Evolutionary conservation across 768 basidiomycete genomes (phyloP).

Genomic region (Lanmaoa rubissima): DNA sequence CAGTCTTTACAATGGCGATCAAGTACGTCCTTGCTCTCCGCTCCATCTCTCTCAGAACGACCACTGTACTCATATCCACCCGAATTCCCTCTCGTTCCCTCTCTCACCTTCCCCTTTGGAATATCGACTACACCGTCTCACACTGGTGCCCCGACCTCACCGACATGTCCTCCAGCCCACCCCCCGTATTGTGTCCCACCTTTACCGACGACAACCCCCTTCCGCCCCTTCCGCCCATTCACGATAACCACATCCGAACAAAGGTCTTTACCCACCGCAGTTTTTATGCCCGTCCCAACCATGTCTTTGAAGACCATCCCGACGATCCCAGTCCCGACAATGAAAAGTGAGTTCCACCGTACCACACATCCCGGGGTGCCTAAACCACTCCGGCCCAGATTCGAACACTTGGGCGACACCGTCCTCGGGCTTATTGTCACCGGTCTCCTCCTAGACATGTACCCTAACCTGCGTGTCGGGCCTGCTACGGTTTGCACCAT

Average conservation of each 20-base stretch:
- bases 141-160: background rate
- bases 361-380: background rate
- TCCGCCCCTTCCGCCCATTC: conserved; percentile 61
- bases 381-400: conserved; percentile 37
- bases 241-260: conserved; percentile 40
- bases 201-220: conserved; percentile 33
- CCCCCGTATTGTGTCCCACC: conserved; percentile 24
- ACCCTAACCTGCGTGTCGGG: conserved; percentile 71
- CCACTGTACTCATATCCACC: background rate
- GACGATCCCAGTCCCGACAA: conserved; percentile 79
- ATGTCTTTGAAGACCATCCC: conserved; percentile 72
- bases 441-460: conserved; percentile 56
- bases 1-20: background rate
- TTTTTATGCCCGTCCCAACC: conserved; percentile 63
- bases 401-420: conserved; percentile 75
- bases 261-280: conserved; percentile 79
- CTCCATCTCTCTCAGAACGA: background rate
- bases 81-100: background rate
- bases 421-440: conserved; percentile 72
- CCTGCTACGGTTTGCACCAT: conserved; percentile 55
- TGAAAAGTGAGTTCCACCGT: conserved; percentile 54
- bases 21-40: background rate
- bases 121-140: conserved; percentile 5
- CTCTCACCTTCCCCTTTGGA: background rate
- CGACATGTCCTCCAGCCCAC: conserved; percentile 7